A percentile compares a stretch with the other conserved stretches of the same genome.
Evolutionary conservation across 495 filamentous ascomycete genomes (phyloP).

Genomic region (Apiosordaria backusii): DNA sequence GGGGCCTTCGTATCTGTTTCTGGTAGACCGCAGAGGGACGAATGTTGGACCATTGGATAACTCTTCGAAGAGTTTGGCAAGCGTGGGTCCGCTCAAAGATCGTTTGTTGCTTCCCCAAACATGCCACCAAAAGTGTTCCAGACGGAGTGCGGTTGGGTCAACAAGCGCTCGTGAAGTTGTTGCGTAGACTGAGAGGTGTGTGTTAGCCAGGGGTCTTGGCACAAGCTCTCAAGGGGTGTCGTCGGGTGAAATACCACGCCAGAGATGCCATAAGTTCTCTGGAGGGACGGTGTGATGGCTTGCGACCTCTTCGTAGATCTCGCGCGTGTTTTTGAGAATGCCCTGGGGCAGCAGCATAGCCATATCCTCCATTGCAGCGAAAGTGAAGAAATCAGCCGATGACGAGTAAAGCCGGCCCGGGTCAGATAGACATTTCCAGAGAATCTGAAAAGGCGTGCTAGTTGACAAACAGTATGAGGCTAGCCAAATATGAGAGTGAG

Average conservation of each 20-base stretch:
- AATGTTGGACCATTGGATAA: conserved; percentile 49
- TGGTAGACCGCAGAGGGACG: conserved; percentile 43
- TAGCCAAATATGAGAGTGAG: not conserved
- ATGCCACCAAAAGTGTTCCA: conserved; percentile 57
- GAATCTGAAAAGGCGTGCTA: not conserved
- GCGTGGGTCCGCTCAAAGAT: conserved; percentile 40
- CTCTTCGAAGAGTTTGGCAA: conserved; percentile 47
- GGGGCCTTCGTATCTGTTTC: not conserved
- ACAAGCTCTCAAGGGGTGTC: not conserved
- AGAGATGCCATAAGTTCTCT: conserved; percentile 48
- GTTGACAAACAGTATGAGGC: not conserved
- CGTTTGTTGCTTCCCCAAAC: conserved; percentile 51
- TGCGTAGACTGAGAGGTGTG: conserved; percentile 43
- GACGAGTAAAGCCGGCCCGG: not conserved
- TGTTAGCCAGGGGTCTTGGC: conserved; percentile 14
- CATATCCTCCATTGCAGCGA: not conserved
- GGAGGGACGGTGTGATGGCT: conserved; percentile 45
- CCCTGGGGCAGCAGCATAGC: conserved; percentile 26
- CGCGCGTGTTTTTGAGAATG: conserved; percentile 44
- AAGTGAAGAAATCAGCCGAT: not conserved
- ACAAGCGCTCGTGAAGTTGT: conserved; percentile 48
- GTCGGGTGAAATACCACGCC: conserved; percentile 42
- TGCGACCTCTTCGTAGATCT: conserved; percentile 46
- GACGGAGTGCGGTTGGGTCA: conserved; percentile 51
- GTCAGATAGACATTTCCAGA: not conserved